A percentile compares a stretch with the other conserved stretches of the same genome.
phyloP scores from a whole-genome alignment of 2,329 filamentous ascomycete genomes.

The Pseudomassariella vexata region DNA sequence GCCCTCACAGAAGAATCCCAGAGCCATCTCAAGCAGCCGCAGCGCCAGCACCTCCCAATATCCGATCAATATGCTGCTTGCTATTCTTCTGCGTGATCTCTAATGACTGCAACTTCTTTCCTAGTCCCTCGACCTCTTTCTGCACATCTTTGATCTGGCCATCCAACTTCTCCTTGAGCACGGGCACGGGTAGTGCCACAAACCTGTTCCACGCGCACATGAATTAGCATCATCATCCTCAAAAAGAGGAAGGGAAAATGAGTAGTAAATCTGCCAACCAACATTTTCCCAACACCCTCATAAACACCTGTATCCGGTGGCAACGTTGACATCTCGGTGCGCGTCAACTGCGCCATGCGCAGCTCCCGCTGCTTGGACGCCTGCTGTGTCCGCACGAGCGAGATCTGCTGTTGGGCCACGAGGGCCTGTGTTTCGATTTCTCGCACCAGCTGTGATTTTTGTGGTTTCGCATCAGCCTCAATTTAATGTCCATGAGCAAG shows the following conservation, averaged over 20 bases:
- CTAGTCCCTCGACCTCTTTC: constrained; percentile 71
- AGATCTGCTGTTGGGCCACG: constrained; percentile 87
- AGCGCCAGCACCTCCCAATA: constrained; percentile 50
- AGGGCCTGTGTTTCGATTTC: constrained; percentile 91
- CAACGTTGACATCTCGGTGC: constrained; percentile 73
- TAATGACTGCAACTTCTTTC: constrained; percentile 86
- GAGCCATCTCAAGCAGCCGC: constrained; percentile 19
- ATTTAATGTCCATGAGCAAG: not conserved
- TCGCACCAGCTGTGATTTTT: constrained; percentile 64
- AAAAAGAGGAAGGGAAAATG: constrained; percentile 7
- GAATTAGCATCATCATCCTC: constrained; percentile 5
- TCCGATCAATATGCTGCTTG: constrained; percentile 82
- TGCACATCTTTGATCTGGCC: constrained; percentile 70
- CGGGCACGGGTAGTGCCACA: constrained; percentile 42
- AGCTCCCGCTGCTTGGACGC: constrained; percentile 80
- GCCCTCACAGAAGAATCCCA: no score
- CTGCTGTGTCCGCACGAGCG: constrained; percentile 78
- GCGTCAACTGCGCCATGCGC: constrained; percentile 81
- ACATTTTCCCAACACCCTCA: constrained; percentile 98
- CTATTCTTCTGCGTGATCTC: constrained; percentile 96
- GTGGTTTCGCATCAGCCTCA: not conserved
- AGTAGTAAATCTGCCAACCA: constrained; percentile 25
- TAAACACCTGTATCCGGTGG: constrained; percentile 76
- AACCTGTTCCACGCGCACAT: constrained; percentile 4
- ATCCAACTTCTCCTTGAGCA: constrained; percentile 70